These are phyloP conservation scores for Sphagnum magellanicum DNA, from an alignment of 228 moss, liverwort and hornwort species.

Conservation along the genomic window DNA sequence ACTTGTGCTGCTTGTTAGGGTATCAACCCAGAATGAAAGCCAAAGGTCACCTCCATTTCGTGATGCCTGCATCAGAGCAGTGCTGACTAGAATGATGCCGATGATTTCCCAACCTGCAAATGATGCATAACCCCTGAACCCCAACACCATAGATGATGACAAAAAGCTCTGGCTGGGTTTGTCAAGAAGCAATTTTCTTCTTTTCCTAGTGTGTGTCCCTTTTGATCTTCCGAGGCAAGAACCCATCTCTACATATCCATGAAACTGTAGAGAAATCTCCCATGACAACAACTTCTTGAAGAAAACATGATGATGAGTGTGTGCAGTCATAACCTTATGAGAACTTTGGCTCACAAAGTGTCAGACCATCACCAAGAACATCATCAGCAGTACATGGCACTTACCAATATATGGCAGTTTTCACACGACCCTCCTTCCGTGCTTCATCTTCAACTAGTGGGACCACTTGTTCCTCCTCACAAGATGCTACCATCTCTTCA, in stretches of 20 bases:
- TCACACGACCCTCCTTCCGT: constrained; percentile 65
- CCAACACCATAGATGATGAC: background rate
- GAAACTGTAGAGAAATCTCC: too few species aligned
- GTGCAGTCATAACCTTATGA: too few species aligned
- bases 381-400: background rate
- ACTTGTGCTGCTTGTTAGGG: constrained; percentile 18
- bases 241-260: too few species aligned
- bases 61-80: constrained; percentile 77
- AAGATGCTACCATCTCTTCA: too few species aligned
- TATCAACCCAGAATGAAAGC: constrained; percentile 94
- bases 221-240: too few species aligned
- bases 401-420: constrained; percentile 73
- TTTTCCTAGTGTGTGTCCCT: background rate
- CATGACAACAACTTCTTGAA: too few species aligned
- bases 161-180: too few species aligned
- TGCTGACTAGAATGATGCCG: constrained; percentile 53
- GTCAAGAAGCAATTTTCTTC: background rate
- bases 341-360: too few species aligned
- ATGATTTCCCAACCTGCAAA: constrained; percentile 77
- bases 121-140: constrained; percentile 59
- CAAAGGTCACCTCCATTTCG: constrained; percentile 82
- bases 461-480: constrained; percentile 15
- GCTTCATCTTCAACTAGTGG: constrained; percentile 74
- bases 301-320: too few species aligned
- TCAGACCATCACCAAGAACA: too few species aligned